phyloP scores from a whole-genome alignment of 148 eudicot genomes.

The Suaeda aralocaspica region DNA sequence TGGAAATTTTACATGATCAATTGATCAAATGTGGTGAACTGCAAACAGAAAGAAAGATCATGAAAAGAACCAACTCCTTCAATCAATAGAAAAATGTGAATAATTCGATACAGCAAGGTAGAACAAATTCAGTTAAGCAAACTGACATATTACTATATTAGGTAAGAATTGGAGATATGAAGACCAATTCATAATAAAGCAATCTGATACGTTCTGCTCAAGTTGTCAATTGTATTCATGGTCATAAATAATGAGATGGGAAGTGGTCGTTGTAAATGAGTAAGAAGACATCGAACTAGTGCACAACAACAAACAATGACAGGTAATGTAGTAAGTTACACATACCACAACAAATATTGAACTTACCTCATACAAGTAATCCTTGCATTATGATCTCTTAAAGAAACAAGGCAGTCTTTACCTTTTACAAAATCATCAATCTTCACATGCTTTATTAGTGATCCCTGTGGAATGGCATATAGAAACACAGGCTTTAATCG shows the following conservation, averaged over 20 bases:
- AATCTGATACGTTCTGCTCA: not conserved
- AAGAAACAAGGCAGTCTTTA: constrained; percentile 23
- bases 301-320: too few species aligned
- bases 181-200: not conserved
- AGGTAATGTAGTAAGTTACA: not conserved
- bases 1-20: too few species aligned
- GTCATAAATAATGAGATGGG: not conserved
- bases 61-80: too few species aligned
- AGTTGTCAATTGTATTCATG: not conserved
- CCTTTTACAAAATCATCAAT: constrained; percentile 33
- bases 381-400: constrained; percentile 56
- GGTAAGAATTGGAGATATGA: not conserved
- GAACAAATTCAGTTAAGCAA: not conserved
- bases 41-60: too few species aligned
- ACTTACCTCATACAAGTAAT: constrained; percentile 76
- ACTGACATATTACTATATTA: not conserved
- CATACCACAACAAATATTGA: constrained; percentile 9
- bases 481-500: constrained; percentile 5
- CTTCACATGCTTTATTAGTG: constrained; percentile 30
- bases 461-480: constrained; percentile 42
- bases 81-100: not conserved
- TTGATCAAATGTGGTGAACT: too few species aligned
- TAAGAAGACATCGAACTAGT: too few species aligned
- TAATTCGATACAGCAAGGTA: not conserved
- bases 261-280: not conserved